A percentile compares a stretch with the other conserved stretches of the same genome.
phyloP scores from a whole-genome alignment of 176 grass and related monocot species.

The Phoenix dactylifera region DNA sequence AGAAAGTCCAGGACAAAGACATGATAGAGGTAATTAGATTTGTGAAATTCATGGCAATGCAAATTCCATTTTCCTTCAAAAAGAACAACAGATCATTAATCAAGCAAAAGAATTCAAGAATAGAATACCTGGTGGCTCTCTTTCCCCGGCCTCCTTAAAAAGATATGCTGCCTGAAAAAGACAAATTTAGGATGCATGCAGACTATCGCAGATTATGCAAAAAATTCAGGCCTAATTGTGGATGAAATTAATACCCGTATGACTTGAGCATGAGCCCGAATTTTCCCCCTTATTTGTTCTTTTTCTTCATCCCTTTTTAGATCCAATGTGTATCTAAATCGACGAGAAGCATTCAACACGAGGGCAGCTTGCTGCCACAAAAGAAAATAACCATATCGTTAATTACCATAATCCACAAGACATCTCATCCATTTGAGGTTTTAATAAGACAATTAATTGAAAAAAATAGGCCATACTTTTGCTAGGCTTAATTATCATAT shows the following conservation, averaged over 20 bases:
- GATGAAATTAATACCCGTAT: conserved; percentile 46
- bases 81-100: too few relatives aligned
- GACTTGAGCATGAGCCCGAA: conserved; percentile 64
- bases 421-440: neutral
- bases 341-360: conserved; percentile 71
- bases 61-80: too few relatives aligned
- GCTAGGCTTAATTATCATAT: too few relatives aligned
- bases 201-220: neutral
- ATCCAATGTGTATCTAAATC: conserved; percentile 83
- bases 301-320: conserved; percentile 72
- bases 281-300: conserved; percentile 61
- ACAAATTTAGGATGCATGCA: neutral
- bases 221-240: neutral
- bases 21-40: too few relatives aligned
- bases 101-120: too few relatives aligned
- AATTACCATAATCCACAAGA: neutral
- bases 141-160: conserved; percentile 26
- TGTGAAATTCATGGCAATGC: too few relatives aligned
- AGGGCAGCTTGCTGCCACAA: conserved; percentile 69
- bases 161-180: conserved; percentile 24
- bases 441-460: neutral
- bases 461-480: too few relatives aligned
- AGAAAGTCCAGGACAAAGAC: too few relatives aligned
- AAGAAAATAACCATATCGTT: conserved; percentile 1
- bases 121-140: conserved; percentile 9